These are phyloP conservation scores for Amoebophrya sp. DNA, from an alignment of 169 alveolate species.

Conservation along the genomic window DNA sequence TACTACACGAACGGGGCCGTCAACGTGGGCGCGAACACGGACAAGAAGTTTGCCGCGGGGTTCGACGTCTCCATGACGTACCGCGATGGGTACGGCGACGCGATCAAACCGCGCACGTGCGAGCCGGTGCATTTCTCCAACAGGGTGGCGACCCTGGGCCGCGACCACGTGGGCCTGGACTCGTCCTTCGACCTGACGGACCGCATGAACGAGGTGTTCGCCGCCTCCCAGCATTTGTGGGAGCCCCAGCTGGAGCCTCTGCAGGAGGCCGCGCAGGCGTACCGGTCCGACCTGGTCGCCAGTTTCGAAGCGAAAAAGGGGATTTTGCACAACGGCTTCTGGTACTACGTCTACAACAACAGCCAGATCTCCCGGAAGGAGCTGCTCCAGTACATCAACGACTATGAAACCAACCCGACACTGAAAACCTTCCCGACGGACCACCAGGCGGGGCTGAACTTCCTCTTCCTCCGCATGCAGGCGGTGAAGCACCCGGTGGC, in stretches of 20 bases:
- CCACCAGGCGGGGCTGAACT: slow-evolving; percentile 11
- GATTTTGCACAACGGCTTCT: slow-evolving; percentile 23
- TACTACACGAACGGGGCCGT: not conserved
- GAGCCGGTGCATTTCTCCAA: not conserved
- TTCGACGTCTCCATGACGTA: not conserved
- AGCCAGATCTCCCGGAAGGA: not conserved
- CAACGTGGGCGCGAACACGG: not conserved
- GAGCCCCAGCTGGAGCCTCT: not conserved
- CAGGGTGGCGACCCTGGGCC: not conserved
- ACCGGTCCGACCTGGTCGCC: not conserved
- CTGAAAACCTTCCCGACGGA: not conserved
- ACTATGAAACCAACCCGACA: not conserved
- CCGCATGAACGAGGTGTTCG: not conserved
- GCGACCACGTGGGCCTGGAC: not conserved
- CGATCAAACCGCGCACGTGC: slow-evolving; percentile 18
- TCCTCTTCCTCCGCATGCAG: not conserved
- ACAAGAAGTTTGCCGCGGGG: not conserved
- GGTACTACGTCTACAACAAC: slow-evolving; percentile 18
- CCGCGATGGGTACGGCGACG: slow-evolving; percentile 22
- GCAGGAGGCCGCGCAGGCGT: not conserved
- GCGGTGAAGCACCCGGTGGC: not conserved
- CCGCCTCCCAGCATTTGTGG: not conserved
- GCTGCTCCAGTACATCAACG: not conserved
- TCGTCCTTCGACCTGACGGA: not conserved
- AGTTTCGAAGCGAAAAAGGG: not conserved